Base-by-base conservation (phyloP, 768 basidiomycete species). In the Coprinellus aureogranulatus region DNA sequence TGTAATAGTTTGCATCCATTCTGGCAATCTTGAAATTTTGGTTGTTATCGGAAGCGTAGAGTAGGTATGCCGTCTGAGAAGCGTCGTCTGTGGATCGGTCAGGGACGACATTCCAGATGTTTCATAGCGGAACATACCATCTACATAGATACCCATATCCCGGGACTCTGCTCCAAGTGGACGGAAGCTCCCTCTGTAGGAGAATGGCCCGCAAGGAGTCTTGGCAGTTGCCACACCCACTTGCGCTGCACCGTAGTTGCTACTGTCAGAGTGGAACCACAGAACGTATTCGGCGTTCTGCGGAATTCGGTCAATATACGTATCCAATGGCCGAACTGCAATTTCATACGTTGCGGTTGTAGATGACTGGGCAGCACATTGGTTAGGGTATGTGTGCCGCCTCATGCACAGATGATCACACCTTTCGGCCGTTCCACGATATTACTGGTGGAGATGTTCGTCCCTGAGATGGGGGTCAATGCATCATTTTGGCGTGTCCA, bases 201-300 rank as follows among this genome's bases (percentile, higher is more conserved):
- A 77, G 66, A 80, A 87, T 2, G 85, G 85, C 0, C 85, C 85
- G 61, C 84, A 85, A 2, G 85, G 85, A 1, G 78, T 73, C 58
- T 76, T 78, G 2, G 84, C 77, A 2, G 80, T 83, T 1, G 85
- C 85, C 1, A 86, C 82, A 12, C 85, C 85, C 31, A 85, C 84
- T 74, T 78, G 71, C 4, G 84, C 85, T n/a, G 80, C 81, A 30
- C 83, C 83, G 62, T 87, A 87, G 84, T 83, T 79, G 59, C 81
- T 82, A 23, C 74, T 76, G 62, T 87, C 85, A 9, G 82, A 84
- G 67, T 87, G 85, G 73, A 87, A 87, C 85, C 85, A 87, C 84
- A 87, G 84, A 22, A 86, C 85, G 64, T 85, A 85, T 73, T 85
- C 81, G 6, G 73, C 72, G 62, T 80, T 85, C 83, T 86, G 54